Percentiles rank a stretch among this genome's conserved stretches.
phyloP scores from a whole-genome alignment of 2,329 filamentous ascomycete genomes.

The Diaporthe citrichinensis region DNA sequence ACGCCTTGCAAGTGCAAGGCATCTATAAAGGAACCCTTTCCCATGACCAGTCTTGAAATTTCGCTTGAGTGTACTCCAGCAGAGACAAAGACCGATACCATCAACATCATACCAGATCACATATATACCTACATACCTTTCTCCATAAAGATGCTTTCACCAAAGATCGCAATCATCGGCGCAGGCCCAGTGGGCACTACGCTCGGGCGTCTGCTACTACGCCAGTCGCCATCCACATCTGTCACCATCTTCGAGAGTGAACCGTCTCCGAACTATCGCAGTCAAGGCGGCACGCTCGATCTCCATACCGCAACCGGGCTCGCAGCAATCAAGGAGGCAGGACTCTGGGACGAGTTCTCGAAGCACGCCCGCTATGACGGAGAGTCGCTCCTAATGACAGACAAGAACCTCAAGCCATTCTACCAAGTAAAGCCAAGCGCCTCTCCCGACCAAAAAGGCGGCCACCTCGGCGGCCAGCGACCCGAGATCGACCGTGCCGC shows the following conservation, averaged over 20 bases:
- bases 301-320: conserved; percentile 67
- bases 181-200: conserved; percentile 64
- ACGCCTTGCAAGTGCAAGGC: background rate
- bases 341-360: conserved; percentile 64
- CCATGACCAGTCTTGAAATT: background rate
- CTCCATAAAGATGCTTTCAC: conserved; percentile 43
- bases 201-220: conserved; percentile 65
- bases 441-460: conserved; percentile 47
- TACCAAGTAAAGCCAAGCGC: conserved; percentile 48
- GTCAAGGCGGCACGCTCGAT: conserved; percentile 68
- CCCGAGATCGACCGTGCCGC: conserved; percentile 68
- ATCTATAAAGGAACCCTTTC: background rate
- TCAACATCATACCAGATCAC: background rate
- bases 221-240: conserved; percentile 55
- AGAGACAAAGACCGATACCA: background rate
- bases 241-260: conserved; percentile 67
- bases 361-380: conserved; percentile 65
- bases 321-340: conserved; percentile 63
- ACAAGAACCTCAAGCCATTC: conserved; percentile 56
- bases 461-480: conserved; percentile 48
- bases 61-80: background rate
- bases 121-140: background rate
- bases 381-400: conserved; percentile 63
- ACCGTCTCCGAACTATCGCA: conserved; percentile 57
- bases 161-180: conserved; percentile 62